Evolutionary conservation across 768 basidiomycete species (phyloP).

Genomic region (Auriscalpium vulgare): DNA sequence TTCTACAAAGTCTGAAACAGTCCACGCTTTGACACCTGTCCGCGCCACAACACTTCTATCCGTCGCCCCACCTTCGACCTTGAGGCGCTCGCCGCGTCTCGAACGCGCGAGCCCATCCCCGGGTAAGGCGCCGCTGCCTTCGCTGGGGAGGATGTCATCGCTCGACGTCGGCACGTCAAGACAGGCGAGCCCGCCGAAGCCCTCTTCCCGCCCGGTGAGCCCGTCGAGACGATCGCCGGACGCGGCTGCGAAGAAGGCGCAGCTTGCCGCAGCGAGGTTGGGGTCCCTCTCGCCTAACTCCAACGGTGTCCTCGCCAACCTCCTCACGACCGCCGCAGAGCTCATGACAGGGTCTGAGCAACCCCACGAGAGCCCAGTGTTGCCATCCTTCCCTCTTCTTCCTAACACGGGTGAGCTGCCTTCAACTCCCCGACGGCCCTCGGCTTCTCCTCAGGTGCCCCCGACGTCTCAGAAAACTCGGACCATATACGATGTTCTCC

Average conservation of each 20-base stretch:
- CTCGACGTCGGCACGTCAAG: too few species aligned
- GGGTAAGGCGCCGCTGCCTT: too few species aligned
- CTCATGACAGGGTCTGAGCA: too few species aligned
- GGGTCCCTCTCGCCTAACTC: conserved; percentile 59
- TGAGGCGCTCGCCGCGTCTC: too few species aligned
- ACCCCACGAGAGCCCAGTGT: background rate
- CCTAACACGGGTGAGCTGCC: background rate
- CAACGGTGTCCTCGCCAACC: conserved; percentile 25
- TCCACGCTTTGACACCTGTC: too few species aligned
- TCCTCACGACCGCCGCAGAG: background rate
- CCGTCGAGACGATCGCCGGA: background rate
- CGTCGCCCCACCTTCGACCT: too few species aligned
- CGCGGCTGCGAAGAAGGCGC: background rate
- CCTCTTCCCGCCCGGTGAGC: background rate
- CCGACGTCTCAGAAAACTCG: background rate
- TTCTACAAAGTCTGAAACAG: too few species aligned
- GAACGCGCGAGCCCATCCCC: too few species aligned
- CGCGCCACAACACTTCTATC: too few species aligned
- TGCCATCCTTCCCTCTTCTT: background rate
- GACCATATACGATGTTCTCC: conserved; percentile 7
- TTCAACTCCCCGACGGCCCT: conserved; percentile 8
- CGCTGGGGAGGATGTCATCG: too few species aligned
- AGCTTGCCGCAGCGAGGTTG: conserved; percentile 16
- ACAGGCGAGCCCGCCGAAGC: background rate
- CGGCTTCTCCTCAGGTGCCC: background rate